phyloP scores from a whole-genome alignment of 2,329 filamentous ascomycete species.

The Fusarium succisae region DNA sequence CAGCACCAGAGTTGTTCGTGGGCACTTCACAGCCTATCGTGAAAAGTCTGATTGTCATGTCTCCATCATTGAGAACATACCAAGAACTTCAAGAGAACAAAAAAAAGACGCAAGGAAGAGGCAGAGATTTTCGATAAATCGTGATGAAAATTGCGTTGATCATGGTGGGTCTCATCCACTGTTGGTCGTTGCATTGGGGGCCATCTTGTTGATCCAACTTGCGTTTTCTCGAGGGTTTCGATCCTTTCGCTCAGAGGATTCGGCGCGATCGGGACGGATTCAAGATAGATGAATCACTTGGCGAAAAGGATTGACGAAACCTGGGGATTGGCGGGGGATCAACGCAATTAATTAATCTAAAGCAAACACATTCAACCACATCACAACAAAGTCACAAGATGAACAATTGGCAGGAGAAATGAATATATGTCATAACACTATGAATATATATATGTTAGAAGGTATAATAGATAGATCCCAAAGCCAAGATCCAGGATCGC shows the following conservation, averaged over 20 bases:
- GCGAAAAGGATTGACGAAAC: not conserved
- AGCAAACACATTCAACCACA: not conserved
- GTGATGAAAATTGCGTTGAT: not conserved
- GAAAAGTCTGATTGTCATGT: constrained; percentile 3
- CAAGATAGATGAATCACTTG: not conserved
- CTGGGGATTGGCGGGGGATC: not conserved
- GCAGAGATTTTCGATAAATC: constrained; percentile 14
- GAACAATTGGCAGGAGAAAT: constrained; percentile 1
- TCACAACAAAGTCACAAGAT: not conserved
- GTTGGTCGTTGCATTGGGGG: not conserved
- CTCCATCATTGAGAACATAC: constrained; percentile 19
- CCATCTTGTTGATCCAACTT: not conserved
- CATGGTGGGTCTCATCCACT: not conserved
- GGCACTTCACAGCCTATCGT: constrained; percentile 34
- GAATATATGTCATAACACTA: constrained; percentile 41
- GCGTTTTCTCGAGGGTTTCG: not conserved
- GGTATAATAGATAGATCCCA: constrained; percentile 29
- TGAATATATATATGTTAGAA: constrained; percentile 33
- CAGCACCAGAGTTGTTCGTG: constrained; percentile 21
- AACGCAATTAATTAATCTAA: not conserved
- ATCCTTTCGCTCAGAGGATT: not conserved
- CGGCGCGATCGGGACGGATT: not conserved
- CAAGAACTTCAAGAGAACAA: not conserved
- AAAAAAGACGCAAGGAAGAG: constrained; percentile 25
- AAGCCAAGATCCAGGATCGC: constrained; percentile 30